Base-by-base conservation (phyloP, 2,329 filamentous ascomycete genomes). In the Nemania sp. region DNA sequence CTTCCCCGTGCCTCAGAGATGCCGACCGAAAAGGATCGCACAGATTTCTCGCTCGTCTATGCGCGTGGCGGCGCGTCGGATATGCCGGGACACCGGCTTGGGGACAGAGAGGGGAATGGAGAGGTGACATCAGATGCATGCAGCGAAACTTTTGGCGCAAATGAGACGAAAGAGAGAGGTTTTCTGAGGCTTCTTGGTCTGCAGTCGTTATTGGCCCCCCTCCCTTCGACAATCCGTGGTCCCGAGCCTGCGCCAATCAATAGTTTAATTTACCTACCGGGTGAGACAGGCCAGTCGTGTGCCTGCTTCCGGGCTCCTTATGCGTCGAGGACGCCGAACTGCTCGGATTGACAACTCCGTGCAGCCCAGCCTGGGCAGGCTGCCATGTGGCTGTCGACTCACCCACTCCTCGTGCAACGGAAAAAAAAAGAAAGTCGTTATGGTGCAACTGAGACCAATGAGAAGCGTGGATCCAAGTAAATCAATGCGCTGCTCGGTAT, bases 121-220 rank as follows among this genome's bases (percentile, higher is more conserved):
- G 47, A 51, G 47, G 47, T 51, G 47, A 51, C 47, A 51, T 51
- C 47, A 51, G 47, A 51, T 10, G 47, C 47, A 51, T 51, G 47
- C 43, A 24, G 5, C 5, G 20, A 2, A 27, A 51, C 41, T 26
- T 27, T 24, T 51, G 20, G 47, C 47, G 22, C 20, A 51, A 51
- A 51, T 27, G 20, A 51, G 41, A 51, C 3, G 11, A 22, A 5
- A 7, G n/a, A 22, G 4, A 51, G 47, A 26, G 47, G 10, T 5
- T 20, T 22, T 51, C 22, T 18, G 47, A 22, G 22, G 1, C 22
- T 26, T 11, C n/a, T 20, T 18, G 47, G 7, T 26, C 47, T 51
- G 47, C 47, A 27, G 47, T 27, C 47, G 47, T 51, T 27, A 51
- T 51, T 51, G 47, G 47, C 47, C 3, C 47, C n/a, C 20, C 24